Evolutionary conservation across 345 rosid genomes (phyloP).

Genomic region (Capsella bursapastoris): DNA sequence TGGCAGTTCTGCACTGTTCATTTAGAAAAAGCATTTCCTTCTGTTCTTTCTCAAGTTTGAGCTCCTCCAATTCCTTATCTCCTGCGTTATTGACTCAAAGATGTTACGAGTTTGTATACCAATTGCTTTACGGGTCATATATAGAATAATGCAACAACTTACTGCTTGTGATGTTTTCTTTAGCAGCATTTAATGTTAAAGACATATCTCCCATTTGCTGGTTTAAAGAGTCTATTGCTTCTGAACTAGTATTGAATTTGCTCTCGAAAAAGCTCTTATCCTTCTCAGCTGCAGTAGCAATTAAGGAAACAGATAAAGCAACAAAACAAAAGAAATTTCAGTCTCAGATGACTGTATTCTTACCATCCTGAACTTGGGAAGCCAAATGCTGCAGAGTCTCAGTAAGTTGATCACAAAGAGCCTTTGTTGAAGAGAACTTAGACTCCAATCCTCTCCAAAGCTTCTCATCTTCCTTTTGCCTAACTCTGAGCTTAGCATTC

Average conservation of each 20-base stretch:
- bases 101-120: slow-evolving; percentile 6
- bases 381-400: slow-evolving; percentile 83
- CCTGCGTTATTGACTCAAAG: slow-evolving; percentile 51
- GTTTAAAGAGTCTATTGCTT: slow-evolving; percentile 40
- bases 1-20: slow-evolving; percentile 52
- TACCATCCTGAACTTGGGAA: slow-evolving; percentile 82
- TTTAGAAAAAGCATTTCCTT: slow-evolving; percentile 52
- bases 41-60: slow-evolving; percentile 63
- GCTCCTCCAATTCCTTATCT: slow-evolving; percentile 67
- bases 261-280: slow-evolving; percentile 38
- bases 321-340: not conserved
- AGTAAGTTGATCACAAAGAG: slow-evolving; percentile 77
- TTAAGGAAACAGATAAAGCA: slow-evolving; percentile 26
- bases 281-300: slow-evolving; percentile 66
- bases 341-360: slow-evolving; percentile 7
- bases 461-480: slow-evolving; percentile 91
- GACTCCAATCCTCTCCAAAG: slow-evolving; percentile 94
- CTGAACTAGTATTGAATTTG: slow-evolving; percentile 35
- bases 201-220: slow-evolving; percentile 37
- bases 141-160: slow-evolving; percentile 43
- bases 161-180: slow-evolving; percentile 60
- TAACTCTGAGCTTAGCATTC: slow-evolving; percentile 85
- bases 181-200: slow-evolving; percentile 49
- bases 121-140: not conserved
- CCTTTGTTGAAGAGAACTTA: slow-evolving; percentile 83